A percentile compares a stretch with the other conserved stretches of the same genome.
Conservation (phyloP, 352 stramenopile species). For the Globisporangium cystogenes region DNA sequence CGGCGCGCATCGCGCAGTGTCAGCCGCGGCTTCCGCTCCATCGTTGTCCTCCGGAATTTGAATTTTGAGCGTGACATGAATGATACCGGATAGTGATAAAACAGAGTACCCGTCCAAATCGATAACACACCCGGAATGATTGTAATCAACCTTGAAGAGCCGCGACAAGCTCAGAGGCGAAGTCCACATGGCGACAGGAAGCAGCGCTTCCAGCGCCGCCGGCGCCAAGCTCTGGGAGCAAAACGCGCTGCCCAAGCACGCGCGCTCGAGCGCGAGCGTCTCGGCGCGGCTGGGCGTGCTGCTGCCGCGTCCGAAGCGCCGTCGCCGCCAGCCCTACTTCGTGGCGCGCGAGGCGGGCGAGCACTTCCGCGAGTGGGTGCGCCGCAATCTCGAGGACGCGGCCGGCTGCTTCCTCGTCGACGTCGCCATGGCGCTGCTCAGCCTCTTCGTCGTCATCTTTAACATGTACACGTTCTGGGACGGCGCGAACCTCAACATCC, state of each 20-base stretch:
- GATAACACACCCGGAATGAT: neutral
- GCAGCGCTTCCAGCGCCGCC: too few species aligned
- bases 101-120: neutral
- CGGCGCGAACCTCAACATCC: conserved; percentile 18
- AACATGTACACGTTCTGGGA: conserved; percentile 67
- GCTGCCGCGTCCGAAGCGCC: conserved; percentile 22
- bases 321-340: conserved; percentile 32
- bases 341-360: conserved; percentile 31
- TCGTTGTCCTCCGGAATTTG: conserved; percentile 6
- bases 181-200: neutral
- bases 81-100: too few species aligned
- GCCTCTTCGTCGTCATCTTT: conserved; percentile 57
- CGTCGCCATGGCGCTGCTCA: conserved; percentile 39
- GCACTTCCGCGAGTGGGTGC: conserved; percentile 52
- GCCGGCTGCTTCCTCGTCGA: conserved; percentile 37
- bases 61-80: neutral
- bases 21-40: conserved; percentile 26
- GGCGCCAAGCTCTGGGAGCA: neutral
- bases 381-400: conserved; percentile 70
- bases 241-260: conserved; percentile 21
- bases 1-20: conserved; percentile 44
- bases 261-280: conserved; percentile 16
- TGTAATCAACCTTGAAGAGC: neutral
- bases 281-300: conserved; percentile 28
- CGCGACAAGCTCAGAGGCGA: too few species aligned